Percentiles rank a stretch among this genome's conserved stretches.
Evolutionary conservation across 73 alveolate genomes (phyloP).

Genomic region (Effrenium voratum): DNA sequence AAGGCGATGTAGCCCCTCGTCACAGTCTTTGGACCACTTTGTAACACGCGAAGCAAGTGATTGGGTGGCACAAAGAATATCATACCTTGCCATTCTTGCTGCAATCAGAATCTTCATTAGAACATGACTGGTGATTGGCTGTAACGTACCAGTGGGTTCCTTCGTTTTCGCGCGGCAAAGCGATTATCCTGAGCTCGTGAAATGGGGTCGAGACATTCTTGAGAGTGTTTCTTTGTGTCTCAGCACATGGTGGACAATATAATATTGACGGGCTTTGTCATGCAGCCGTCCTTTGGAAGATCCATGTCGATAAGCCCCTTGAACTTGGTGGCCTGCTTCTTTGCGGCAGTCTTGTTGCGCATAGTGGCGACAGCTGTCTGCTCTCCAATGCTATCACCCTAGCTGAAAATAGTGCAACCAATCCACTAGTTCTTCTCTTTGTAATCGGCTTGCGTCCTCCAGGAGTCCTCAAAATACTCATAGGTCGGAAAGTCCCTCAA

Average conservation of each 20-base stretch:
- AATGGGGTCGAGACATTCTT: not conserved
- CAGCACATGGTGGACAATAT: not conserved
- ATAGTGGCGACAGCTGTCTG: not conserved
- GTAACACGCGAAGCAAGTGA: not conserved
- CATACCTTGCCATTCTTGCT: not conserved
- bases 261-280: not conserved
- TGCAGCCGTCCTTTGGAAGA: not conserved
- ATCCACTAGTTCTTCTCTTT: not conserved
- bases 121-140: not conserved
- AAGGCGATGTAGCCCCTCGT: not conserved
- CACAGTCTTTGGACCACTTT: not conserved
- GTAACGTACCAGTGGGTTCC: not conserved
- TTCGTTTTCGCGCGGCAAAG: not conserved
- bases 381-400: not conserved
- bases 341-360: too few species aligned
- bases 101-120: not conserved
- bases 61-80: not conserved
- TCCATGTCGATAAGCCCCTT: not conserved
- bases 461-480: not conserved
- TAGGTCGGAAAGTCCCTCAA: not conserved
- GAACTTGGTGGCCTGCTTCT: not conserved
- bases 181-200: not conserved
- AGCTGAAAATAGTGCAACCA: not conserved
- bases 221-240: not conserved
- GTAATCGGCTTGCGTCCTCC: not conserved